These are phyloP conservation scores for carrot (Daucus carota) DNA, from an alignment of 129 eudicot species.

Conservation along the genomic window DH1_v3.0 NC_030381.2:33124501-33125000, in stretches of 20 bases:
- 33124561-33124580: no score
- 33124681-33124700: conserved; percentile 38
- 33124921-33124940: conserved; percentile 57
- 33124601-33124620: no score
- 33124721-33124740: conserved; percentile 67
- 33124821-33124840: conserved; percentile 33
- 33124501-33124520: no score
- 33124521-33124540: no score
- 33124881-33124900: conserved; percentile 42
- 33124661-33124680: conserved; percentile 20
- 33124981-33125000: conserved; percentile 48
- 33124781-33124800: conserved; percentile 67
- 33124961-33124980: conserved; percentile 73
- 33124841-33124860: no score
- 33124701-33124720: conserved; percentile 29
- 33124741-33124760: conserved; percentile 67
- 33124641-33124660: background rate
- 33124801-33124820: conserved; percentile 66
- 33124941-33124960: conserved; percentile 75
- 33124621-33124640: background rate
- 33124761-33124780: conserved; percentile 56
- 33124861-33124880: background rate
- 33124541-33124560: no score
- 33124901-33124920: conserved; percentile 71
- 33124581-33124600: background rate